Percentiles rank a stretch among this genome's conserved stretches.
Evolutionary conservation across 1,284 basidiomycete species (phyloP).

Genomic region (Ceratobasidium sp.): DNA sequence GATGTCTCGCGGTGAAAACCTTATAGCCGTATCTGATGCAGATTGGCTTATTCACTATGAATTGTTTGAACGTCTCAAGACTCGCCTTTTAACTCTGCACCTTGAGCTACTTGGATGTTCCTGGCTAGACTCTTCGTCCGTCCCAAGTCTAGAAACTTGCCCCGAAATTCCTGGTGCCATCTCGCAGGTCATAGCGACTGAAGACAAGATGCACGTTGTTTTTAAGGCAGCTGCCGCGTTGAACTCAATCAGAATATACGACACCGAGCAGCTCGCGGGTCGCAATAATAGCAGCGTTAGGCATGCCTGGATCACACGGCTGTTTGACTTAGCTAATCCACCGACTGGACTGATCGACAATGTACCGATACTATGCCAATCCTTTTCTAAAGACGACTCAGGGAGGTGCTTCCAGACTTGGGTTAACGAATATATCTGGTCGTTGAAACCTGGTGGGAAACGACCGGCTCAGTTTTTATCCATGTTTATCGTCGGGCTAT

Average conservation of each 20-base stretch:
- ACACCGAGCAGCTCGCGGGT: background rate
- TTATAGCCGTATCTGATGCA: background rate
- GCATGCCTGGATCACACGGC: background rate
- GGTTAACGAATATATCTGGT: background rate
- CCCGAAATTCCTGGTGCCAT: background rate
- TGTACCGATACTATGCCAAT: background rate
- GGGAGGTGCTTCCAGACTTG: background rate
- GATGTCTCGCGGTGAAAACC: constrained; percentile 1
- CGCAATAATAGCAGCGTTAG: background rate
- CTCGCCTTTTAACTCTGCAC: background rate
- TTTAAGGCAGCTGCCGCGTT: background rate
- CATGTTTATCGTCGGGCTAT: background rate
- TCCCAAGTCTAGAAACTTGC: background rate
- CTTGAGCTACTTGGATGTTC: background rate
- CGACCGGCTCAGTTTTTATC: constrained; percentile 3
- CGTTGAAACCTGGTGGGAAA: background rate
- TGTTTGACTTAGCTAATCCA: constrained; percentile 1
- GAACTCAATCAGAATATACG: background rate
- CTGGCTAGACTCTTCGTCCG: background rate
- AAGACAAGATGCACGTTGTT: background rate
- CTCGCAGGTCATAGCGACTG: background rate
- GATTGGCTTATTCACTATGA: constrained; percentile 15
- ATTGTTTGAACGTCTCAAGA: background rate
- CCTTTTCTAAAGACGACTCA: background rate
- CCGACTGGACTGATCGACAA: constrained; percentile 4